Evolutionary conservation across 192 early-diverging fungal genomes (phyloP).

Genomic region (Backusella psychrophila): DNA sequence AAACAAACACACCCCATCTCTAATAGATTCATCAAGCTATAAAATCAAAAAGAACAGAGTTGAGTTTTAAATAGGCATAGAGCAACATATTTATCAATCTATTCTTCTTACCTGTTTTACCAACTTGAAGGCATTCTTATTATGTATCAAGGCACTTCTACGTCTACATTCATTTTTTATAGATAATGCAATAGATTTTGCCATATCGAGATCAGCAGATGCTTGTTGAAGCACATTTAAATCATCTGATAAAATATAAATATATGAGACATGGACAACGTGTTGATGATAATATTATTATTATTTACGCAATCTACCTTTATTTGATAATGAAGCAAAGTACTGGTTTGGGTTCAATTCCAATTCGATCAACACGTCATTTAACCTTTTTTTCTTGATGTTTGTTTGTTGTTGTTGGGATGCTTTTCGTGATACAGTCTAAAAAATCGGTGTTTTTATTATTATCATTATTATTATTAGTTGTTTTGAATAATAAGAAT

Average conservation of each 20-base stretch:
- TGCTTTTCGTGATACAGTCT: neutral
- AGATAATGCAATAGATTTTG: conserved; percentile 17
- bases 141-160: conserved; percentile 15
- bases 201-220: conserved; percentile 15
- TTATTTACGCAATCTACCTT: neutral
- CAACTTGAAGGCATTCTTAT: neutral
- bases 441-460: neutral
- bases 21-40: conserved; percentile 13
- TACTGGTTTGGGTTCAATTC: neutral
- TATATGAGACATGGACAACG: neutral
- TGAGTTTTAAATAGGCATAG: neutral
- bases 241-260: conserved; percentile 4
- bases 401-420: neutral
- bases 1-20: conserved; percentile 10
- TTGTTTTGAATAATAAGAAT: neutral
- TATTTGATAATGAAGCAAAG: neutral
- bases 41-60: neutral
- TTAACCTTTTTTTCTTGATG: neutral
- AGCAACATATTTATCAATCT: neutral
- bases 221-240: conserved; percentile 22
- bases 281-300: neutral
- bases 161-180: conserved; percentile 20
- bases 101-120: neutral
- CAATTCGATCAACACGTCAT: conserved; percentile 6
- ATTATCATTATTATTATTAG: no score